These are phyloP conservation scores for Populus trichocarpa DNA, from an alignment of 441 rosid species.

Conservation along the genomic window DNA sequence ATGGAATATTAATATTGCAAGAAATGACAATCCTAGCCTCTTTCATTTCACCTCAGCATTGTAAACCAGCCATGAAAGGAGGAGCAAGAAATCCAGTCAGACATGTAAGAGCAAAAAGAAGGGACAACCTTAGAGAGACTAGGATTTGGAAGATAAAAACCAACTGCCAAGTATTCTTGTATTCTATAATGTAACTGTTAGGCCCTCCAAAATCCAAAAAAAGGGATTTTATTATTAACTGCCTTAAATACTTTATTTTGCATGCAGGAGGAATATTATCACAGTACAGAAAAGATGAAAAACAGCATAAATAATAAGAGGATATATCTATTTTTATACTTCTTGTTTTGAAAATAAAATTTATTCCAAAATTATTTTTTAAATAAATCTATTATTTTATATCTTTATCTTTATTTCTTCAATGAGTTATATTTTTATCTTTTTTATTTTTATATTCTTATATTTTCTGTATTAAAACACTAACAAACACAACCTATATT, in stretches of 20 bases:
- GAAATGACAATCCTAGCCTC: slow-evolving; percentile 12
- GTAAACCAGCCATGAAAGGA: not conserved
- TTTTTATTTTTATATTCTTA: too few species aligned
- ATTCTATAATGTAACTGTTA: not conserved
- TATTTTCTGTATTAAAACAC: too few species aligned
- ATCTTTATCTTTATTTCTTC: too few species aligned
- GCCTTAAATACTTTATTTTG: not conserved
- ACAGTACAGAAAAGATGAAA: too few species aligned
- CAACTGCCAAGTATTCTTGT: not conserved
- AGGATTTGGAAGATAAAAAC: not conserved
- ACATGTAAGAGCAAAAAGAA: not conserved
- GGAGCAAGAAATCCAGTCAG: not conserved
- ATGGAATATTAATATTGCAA: not conserved
- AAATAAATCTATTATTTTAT: too few species aligned
- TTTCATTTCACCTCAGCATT: not conserved
- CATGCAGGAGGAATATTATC: too few species aligned
- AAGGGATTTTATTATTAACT: not conserved
- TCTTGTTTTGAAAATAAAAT: too few species aligned
- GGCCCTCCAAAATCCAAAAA: not conserved
- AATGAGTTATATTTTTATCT: too few species aligned
- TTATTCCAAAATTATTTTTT: too few species aligned
- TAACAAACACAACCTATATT: too few species aligned
- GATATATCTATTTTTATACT: too few species aligned
- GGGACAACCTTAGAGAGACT: not conserved
- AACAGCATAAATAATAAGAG: too few species aligned